Evolutionary conservation across 352 stramenopile genomes (phyloP).

Genomic region (Globisporangium megalacanthum): DNA sequence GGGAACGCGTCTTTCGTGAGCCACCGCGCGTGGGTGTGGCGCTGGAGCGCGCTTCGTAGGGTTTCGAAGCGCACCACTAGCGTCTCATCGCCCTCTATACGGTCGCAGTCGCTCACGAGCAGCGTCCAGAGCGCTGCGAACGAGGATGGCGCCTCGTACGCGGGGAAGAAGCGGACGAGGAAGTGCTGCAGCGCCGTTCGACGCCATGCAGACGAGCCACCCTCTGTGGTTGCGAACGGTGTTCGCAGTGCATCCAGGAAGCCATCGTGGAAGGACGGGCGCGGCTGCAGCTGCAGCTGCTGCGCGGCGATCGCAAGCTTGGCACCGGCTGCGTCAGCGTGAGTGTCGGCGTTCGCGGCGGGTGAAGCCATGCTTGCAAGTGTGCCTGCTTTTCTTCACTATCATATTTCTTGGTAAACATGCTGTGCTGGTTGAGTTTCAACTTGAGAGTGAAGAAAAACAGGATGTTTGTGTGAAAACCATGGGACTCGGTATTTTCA

Average conservation of each 20-base stretch:
- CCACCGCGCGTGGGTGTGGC: conserved; percentile 29
- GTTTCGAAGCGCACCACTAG: conserved; percentile 3
- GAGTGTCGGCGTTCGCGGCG: too few relatives aligned
- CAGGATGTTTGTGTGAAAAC: not conserved
- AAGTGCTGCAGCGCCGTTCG: conserved; percentile 24
- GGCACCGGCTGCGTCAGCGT: not conserved
- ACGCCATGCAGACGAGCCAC: conserved; percentile 24
- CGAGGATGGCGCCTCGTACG: conserved; percentile 22
- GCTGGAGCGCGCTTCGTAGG: conserved; percentile 22
- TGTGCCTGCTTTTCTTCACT: not conserved
- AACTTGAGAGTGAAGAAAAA: too few relatives aligned
- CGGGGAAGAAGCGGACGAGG: conserved; percentile 25
- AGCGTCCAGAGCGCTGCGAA: conserved; percentile 24
- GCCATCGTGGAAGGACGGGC: conserved; percentile 27
- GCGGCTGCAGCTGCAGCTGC: not conserved
- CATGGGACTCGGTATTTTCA: not conserved
- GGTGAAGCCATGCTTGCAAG: not conserved
- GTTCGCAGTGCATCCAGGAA: conserved; percentile 29
- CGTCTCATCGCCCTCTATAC: not conserved
- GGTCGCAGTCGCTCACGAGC: not conserved
- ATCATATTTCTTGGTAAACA: not conserved
- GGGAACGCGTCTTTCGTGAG: conserved; percentile 30
- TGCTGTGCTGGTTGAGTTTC: too few relatives aligned
- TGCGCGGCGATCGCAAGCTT: not conserved
- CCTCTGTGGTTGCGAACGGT: conserved; percentile 3